A percentile compares a stretch with the other conserved stretches of the same genome.
Evolutionary conservation across 2,329 filamentous ascomycete genomes (phyloP).

Genomic region (Ophiostoma pallidulum): DNA sequence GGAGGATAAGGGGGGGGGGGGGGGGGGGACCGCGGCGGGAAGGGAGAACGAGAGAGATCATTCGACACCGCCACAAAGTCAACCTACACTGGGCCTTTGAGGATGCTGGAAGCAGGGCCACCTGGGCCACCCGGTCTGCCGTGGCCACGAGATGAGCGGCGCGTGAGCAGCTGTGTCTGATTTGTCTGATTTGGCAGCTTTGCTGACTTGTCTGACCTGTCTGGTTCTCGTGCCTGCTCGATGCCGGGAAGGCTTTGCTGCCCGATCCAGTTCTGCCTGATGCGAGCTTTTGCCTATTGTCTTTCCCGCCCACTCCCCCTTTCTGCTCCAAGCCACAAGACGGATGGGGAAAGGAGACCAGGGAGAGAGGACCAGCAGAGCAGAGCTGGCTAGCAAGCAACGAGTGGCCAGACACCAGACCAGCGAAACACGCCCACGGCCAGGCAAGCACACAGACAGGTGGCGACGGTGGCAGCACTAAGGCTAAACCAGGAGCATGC

Average conservation of each 20-base stretch:
- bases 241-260: too few relatives aligned
- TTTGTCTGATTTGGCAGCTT: neutral
- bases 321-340: neutral
- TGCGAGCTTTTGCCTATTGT: conserved; percentile 1
- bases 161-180: neutral
- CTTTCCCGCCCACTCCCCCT: neutral
- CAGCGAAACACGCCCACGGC: too few relatives aligned
- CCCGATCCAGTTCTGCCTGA: conserved; percentile 2
- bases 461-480: conserved; percentile 3
- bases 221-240: neutral
- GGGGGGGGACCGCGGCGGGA: too few relatives aligned
- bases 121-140: neutral
- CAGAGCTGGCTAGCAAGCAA: too few relatives aligned
- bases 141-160: neutral
- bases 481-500: conserved; percentile 5
- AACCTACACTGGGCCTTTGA: too few relatives aligned
- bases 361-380: too few relatives aligned
- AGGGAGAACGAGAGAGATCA: too few relatives aligned
- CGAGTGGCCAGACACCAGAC: too few relatives aligned
- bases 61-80: neutral
- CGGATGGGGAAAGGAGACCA: neutral
- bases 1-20: too few relatives aligned
- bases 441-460: too few relatives aligned
- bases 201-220: neutral
- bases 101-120: neutral